A percentile compares a stretch with the other conserved stretches of the same genome.
Conservation (phyloP, 2,329 filamentous ascomycete genomes). For the Botrytis deweyae region DNA sequence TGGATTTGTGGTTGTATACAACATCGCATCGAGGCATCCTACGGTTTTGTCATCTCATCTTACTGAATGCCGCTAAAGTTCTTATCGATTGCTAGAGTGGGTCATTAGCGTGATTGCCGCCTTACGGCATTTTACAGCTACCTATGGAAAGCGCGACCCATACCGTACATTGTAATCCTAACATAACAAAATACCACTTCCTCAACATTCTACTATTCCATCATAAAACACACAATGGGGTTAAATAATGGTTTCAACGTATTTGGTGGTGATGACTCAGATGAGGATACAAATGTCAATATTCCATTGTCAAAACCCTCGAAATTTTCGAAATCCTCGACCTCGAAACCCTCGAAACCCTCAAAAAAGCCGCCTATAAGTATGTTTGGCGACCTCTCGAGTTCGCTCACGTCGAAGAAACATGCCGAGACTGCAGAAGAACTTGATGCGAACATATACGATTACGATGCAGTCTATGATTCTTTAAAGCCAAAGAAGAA, state of each 20-base stretch:
- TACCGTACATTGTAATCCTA: not conserved
- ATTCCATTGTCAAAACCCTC: slow-evolving; percentile 29
- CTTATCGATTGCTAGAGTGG: not conserved
- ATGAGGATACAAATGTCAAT: slow-evolving; percentile 45
- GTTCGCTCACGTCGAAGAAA: slow-evolving; percentile 60
- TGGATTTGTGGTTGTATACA: not conserved
- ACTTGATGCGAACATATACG: slow-evolving; percentile 74
- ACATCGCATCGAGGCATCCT: not conserved
- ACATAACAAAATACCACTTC: not conserved
- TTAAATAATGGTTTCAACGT: slow-evolving; percentile 60
- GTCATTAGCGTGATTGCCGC: not conserved
- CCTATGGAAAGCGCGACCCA: not conserved
- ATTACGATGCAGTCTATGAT: slow-evolving; percentile 82
- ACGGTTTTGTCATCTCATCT: not conserved
- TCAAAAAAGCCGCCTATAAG: slow-evolving; percentile 41
- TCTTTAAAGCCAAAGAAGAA: slow-evolving; percentile 66
- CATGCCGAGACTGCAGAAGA: slow-evolving; percentile 64
- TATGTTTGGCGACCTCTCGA: slow-evolving; percentile 66
- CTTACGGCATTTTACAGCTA: not conserved
- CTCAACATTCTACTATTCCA: not conserved
- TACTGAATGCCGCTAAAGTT: not conserved
- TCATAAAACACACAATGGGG: slow-evolving; percentile 27
- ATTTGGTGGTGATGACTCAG: slow-evolving; percentile 60
- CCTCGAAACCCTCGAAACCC: slow-evolving; percentile 22
- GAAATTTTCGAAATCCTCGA: slow-evolving; percentile 23